Evolutionary conservation across 768 basidiomycete genomes (phyloP).

Genomic region (Pisolithus orientalis): DNA sequence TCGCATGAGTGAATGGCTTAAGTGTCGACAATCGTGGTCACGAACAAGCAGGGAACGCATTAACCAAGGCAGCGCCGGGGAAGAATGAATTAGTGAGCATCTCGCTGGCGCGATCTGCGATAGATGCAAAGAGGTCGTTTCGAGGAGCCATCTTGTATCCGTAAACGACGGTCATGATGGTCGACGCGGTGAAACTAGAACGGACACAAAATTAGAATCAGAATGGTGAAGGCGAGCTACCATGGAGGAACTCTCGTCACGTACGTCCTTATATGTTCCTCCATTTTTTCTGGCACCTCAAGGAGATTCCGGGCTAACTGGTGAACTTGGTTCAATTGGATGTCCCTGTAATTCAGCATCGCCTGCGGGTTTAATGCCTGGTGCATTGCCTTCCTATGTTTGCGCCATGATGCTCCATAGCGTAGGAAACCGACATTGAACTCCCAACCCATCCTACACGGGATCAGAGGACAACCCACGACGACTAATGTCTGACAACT

Average conservation of each 20-base stretch:
- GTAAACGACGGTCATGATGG: slow-evolving; percentile 29
- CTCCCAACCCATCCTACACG: slow-evolving; percentile 32
- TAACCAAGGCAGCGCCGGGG: slow-evolving; percentile 27
- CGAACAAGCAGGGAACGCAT: slow-evolving; percentile 25
- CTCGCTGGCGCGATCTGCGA: slow-evolving; percentile 26
- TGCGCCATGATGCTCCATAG: slow-evolving; percentile 34
- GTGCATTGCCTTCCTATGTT: slow-evolving; percentile 31
- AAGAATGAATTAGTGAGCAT: slow-evolving; percentile 22
- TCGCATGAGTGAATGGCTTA: neutral
- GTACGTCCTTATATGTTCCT: slow-evolving; percentile 17
- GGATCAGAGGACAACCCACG: neutral
- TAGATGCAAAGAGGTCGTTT: slow-evolving; percentile 26
- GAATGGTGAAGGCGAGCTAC: neutral
- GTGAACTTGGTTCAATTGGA: slow-evolving; percentile 28
- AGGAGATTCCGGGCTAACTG: slow-evolving; percentile 27
- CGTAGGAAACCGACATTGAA: slow-evolving; percentile 30
- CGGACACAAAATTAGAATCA: neutral
- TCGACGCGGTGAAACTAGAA: slow-evolving; percentile 22
- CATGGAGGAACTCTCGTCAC: neutral
- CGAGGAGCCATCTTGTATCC: slow-evolving; percentile 28
- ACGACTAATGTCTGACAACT: neutral
- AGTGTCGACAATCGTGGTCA: neutral
- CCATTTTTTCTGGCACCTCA: slow-evolving; percentile 21
- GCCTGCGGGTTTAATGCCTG: slow-evolving; percentile 30
- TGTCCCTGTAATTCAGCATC: slow-evolving; percentile 20